Evolutionary conservation across 345 rosid species (phyloP).

Genomic region (Psidium friedrichsthalianum): DNA sequence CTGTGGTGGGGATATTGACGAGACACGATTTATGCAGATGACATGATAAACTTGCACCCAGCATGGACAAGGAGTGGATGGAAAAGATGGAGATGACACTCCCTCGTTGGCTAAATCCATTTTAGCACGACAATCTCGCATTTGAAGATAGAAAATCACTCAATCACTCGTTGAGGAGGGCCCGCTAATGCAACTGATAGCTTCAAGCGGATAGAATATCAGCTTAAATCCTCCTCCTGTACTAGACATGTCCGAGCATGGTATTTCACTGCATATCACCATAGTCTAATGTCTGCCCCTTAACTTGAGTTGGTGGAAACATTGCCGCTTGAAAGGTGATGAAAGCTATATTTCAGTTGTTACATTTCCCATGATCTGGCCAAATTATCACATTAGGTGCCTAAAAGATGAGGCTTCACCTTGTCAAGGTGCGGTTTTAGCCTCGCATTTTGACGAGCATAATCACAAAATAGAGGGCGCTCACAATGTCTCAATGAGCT

Average conservation of each 20-base stretch:
- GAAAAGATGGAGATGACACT: conserved; percentile 54
- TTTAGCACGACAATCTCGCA: not conserved
- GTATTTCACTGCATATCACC: not conserved
- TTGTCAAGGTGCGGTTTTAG: not conserved
- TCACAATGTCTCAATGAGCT: not conserved
- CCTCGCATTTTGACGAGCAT: not conserved
- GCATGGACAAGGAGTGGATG: conserved; percentile 38
- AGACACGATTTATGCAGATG: conserved; percentile 91
- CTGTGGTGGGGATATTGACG: conserved; percentile 77
- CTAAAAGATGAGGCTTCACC: not conserved
- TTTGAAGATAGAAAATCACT: not conserved
- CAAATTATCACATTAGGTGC: not conserved
- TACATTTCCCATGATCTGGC: not conserved
- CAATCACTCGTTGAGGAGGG: not conserved
- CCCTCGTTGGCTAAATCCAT: conserved; percentile 15
- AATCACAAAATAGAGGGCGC: not conserved
- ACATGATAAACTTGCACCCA: conserved; percentile 60
- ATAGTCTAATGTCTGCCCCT: not conserved
- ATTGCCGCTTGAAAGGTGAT: not conserved
- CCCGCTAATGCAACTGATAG: not conserved
- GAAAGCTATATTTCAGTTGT: not conserved
- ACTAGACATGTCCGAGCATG: not conserved
- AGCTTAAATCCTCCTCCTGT: not conserved
- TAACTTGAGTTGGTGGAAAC: not conserved
- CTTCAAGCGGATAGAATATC: not conserved